Base-by-base conservation (phyloP, 2,329 filamentous ascomycete species). In the Cercospora zeina region DNA sequence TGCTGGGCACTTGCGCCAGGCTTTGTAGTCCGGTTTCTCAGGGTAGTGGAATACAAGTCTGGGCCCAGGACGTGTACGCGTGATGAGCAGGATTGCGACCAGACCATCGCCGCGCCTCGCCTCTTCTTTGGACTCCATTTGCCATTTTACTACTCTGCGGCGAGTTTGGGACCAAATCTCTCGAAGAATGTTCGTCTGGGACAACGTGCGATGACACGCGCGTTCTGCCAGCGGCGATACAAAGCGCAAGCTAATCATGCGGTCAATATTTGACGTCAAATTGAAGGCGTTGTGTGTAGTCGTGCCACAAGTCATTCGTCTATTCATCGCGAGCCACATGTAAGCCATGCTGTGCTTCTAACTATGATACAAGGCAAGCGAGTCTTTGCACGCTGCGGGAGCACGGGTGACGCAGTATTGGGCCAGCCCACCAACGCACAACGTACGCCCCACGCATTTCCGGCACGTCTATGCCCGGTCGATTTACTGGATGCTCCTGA, bases 41-140 rank as follows among this genome's bases (percentile, higher is more conserved):
- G 67, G 91, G 71, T 95, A 95, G 76, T 96, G 90, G 76, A 93
- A 96, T 70, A 95, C 89, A 70, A 95, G 89, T 67, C 87, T 86
- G 24, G 91, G 90, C 13, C 91, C 91, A 69, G 90, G 89, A 66
- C 89, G 87, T 31, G 89, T 90, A 67, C 89, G 85, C 69, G 91
- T 86, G 68, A 93, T 86, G 33, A 95, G 84, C 55, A 91, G 85
- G 62, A 95, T 85, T 37, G 88, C 90, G 60, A 92, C 76, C 53
- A 87, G 80, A 13, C 55, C 62, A 7, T 39, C 37, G 58, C 55
- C 65, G n/a, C 33, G 42, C 13, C 34, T 33, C 16, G 57, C 57
- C 14, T 33, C 55, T 21, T 51, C 47, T 37, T 31, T 45, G 14
- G 36, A 39, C n/a, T 58, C 62, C 62, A 63, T 61, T 37, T 27